Conservation (phyloP, 768 basidiomycete species). For the Lactifluus subvellereus region DNA sequence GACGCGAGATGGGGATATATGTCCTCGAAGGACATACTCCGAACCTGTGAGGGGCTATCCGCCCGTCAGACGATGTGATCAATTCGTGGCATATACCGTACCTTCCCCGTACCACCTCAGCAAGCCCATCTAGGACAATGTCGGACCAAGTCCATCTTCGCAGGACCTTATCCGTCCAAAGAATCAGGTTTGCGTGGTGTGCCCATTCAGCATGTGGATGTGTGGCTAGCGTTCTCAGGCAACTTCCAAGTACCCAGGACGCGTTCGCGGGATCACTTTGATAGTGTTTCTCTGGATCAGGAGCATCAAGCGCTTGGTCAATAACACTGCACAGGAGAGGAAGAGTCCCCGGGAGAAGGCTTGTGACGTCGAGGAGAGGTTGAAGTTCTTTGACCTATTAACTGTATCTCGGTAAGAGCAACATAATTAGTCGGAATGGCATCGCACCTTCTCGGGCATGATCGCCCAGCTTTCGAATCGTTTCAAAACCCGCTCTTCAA, state of each 20-base stretch:
- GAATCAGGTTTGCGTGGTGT: conserved; percentile 39
- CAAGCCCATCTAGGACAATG: conserved; percentile 49
- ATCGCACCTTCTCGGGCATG: conserved; percentile 37
- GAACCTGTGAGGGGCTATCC: conserved; percentile 19
- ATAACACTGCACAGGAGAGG: conserved; percentile 42
- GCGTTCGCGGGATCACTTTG: conserved; percentile 36
- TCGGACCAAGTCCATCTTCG: conserved; percentile 56
- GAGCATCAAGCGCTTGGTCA: conserved; percentile 34
- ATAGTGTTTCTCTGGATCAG: conserved; percentile 29
- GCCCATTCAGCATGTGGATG: conserved; percentile 43
- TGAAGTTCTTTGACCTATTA: conserved; percentile 46
- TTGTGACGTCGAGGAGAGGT: conserved; percentile 48
- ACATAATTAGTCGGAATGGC: neutral
- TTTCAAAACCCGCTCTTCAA: conserved; percentile 46
- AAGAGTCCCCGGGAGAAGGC: conserved; percentile 43
- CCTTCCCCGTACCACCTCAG: conserved; percentile 43
- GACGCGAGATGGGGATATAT: conserved; percentile 49
- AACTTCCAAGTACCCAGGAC: conserved; percentile 56
- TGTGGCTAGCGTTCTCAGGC: conserved; percentile 47
- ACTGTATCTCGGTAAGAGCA: neutral
- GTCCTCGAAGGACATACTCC: conserved; percentile 35
- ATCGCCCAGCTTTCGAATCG: conserved; percentile 41
- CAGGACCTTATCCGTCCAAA: conserved; percentile 44
- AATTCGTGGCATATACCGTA: conserved; percentile 27
- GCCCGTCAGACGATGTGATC: conserved; percentile 3